Evolutionary conservation across 257 asterid genomes (phyloP).

Genomic region (Perilla frutescens): DNA sequence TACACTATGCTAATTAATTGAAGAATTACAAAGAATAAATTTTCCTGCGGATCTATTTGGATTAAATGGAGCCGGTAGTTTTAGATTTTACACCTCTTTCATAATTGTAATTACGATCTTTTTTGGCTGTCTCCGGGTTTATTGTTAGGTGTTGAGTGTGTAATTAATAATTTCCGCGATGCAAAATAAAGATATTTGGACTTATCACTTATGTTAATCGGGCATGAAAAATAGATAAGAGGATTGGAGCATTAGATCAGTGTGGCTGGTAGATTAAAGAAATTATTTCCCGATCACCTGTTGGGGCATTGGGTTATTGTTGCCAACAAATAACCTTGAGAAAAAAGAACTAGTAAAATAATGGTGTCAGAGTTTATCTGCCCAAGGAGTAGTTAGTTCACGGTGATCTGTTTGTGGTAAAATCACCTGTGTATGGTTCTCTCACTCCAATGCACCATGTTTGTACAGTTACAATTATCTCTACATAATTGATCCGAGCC

Average conservation of each 20-base stretch:
- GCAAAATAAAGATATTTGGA: neutral
- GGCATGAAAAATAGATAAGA: neutral
- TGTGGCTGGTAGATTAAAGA: slow-evolving; percentile 15
- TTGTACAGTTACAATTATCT: slow-evolving; percentile 34
- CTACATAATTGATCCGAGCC: slow-evolving; percentile 19
- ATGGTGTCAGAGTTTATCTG: slow-evolving; percentile 46
- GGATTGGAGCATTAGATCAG: slow-evolving; percentile 27
- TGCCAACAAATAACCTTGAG: slow-evolving; percentile 17
- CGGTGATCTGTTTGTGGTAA: slow-evolving; percentile 28
- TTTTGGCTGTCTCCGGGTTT: neutral
- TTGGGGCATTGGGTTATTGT: slow-evolving; percentile 19
- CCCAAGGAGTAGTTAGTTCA: slow-evolving; percentile 38
- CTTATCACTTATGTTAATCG: neutral
- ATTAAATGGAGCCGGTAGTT: neutral
- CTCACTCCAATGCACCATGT: slow-evolving; percentile 40
- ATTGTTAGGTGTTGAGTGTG: slow-evolving; percentile 14
- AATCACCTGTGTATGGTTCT: slow-evolving; percentile 45
- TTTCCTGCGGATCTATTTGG: neutral
- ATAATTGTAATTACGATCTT: neutral
- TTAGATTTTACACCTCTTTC: neutral
- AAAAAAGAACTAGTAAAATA: slow-evolving; percentile 39
- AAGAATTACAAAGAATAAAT: slow-evolving; percentile 4
- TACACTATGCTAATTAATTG: slow-evolving; percentile 17
- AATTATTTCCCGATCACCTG: slow-evolving; percentile 6
- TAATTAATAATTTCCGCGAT: neutral